These are phyloP conservation scores for Saccharomyces mikatae DNA, from an alignment of 805 yeast genomes.

Conservation along the genomic window DNA sequence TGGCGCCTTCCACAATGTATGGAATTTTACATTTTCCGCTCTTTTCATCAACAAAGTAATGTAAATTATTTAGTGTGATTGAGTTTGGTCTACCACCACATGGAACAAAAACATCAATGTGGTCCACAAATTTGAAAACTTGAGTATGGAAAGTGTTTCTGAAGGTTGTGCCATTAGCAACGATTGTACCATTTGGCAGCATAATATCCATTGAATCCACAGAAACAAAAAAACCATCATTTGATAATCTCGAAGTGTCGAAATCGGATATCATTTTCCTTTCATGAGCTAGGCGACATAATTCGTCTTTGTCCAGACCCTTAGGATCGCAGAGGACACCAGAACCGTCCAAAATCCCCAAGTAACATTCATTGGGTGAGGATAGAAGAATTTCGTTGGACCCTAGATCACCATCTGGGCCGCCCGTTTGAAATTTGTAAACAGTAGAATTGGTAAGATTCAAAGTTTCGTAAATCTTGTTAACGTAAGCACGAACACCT, in stretches of 20 bases:
- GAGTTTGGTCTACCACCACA: conserved; percentile 99
- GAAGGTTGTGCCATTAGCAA: conserved; percentile 80
- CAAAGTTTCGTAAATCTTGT: conserved; percentile 76
- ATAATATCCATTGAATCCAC: conserved; percentile 76
- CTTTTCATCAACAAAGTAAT: conserved; percentile 57
- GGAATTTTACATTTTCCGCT: conserved; percentile 75
- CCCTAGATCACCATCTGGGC: conserved; percentile 97
- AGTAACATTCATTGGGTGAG: conserved; percentile 64
- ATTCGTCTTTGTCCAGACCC: conserved; percentile 76
- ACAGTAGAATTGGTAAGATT: conserved; percentile 50
- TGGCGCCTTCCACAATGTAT: conserved; percentile 95
- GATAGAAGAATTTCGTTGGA: conserved; percentile 89
- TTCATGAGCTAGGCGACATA: conserved; percentile 64
- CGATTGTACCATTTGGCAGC: conserved; percentile 65
- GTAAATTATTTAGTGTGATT: conserved; percentile 77
- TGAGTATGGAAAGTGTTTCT: conserved; percentile 85
- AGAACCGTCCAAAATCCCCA: conserved; percentile 89
- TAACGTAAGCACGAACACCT: conserved; percentile 86
- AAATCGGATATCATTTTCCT: conserved; percentile 68
- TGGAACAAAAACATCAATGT: conserved; percentile 83
- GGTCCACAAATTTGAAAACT: conserved; percentile 52
- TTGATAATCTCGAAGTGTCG: conserved; percentile 58
- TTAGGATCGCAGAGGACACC: conserved; percentile 91
- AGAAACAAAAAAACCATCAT: conserved; percentile 71
- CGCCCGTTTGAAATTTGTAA: conserved; percentile 91